Evolutionary conservation across 805 yeast genomes (phyloP).

Genomic region (Dipodascopsis uninucleata): DNA sequence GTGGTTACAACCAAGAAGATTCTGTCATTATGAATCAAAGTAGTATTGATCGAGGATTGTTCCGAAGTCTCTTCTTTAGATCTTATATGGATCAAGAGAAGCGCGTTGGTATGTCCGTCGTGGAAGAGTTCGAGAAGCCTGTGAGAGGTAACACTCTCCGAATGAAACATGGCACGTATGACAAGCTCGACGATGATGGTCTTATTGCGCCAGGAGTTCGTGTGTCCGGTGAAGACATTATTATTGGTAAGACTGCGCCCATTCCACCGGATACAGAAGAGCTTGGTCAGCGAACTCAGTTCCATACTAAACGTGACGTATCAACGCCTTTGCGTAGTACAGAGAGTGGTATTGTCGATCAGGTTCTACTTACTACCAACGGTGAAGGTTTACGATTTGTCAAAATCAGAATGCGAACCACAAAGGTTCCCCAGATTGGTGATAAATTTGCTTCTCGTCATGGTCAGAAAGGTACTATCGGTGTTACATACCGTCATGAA

Average conservation of each 20-base stretch:
- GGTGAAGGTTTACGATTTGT: conserved; percentile 98
- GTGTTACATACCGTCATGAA: conserved; percentile 96
- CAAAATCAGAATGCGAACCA: conserved; percentile 97
- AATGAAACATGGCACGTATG: conserved; percentile 96
- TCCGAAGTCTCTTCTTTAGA: conserved; percentile 92
- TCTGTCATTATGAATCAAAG: conserved; percentile 99
- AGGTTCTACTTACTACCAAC: conserved; percentile 91
- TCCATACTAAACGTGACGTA: conserved; percentile 97
- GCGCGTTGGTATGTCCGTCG: conserved; percentile 96
- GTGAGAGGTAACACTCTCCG: conserved; percentile 90
- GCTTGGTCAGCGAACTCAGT: conserved; percentile 96
- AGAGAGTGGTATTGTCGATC: conserved; percentile 97
- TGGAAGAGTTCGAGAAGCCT: conserved; percentile 97
- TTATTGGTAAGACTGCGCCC: conserved; percentile 98
- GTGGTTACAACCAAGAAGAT: conserved; percentile 99
- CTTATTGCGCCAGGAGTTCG: conserved; percentile 97
- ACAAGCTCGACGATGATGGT: conserved; percentile 97
- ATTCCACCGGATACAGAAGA: conserved; percentile 99
- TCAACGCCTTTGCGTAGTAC: conserved; percentile 96
- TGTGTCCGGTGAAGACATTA: conserved; percentile 97
- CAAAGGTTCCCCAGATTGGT: conserved; percentile 98
- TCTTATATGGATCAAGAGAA: conserved; percentile 98
- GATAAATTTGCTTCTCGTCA: conserved; percentile 99
- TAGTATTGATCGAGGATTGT: conserved; percentile 92
- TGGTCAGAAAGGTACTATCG: conserved; percentile 99